These are phyloP conservation scores for Neotropicomus parvogracilis DNA, from an alignment of 1,284 basidiomycete genomes.

Conservation along the genomic window DNA sequence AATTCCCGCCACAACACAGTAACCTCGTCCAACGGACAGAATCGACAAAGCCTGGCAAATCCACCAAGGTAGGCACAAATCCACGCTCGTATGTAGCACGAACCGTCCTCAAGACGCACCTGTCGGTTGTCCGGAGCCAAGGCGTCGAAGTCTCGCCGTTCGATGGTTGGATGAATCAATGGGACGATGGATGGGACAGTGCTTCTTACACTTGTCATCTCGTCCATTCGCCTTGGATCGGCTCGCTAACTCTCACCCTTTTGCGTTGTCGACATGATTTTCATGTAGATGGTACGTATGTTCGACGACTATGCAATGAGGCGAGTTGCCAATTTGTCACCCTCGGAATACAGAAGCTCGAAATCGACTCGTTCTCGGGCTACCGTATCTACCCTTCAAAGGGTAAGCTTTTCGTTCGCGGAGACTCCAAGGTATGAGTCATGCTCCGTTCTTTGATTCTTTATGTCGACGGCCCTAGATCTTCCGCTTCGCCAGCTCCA, in stretches of 20 bases:
- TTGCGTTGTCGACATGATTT: background rate
- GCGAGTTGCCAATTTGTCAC: conserved; percentile 17
- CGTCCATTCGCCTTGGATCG: conserved; percentile 7
- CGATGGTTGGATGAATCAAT: conserved; percentile 42
- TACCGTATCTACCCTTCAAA: conserved; percentile 95
- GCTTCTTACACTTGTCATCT: conserved; percentile 12
- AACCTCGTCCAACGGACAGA: conserved; percentile 16
- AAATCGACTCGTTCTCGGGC: conserved; percentile 95
- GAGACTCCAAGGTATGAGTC: conserved; percentile 87
- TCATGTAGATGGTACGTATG: conserved; percentile 50
- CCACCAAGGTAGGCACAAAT: conserved; percentile 56
- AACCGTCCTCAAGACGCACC: conserved; percentile 4
- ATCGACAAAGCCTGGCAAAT: conserved; percentile 34
- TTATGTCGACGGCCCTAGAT: conserved; percentile 48
- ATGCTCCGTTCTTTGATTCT: background rate
- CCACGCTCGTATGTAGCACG: conserved; percentile 22
- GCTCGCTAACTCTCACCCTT: conserved; percentile 24
- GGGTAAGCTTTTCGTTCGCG: conserved; percentile 94
- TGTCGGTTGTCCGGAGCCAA: conserved; percentile 7
- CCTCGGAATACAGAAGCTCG: conserved; percentile 78
- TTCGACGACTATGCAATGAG: background rate
- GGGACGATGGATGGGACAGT: conserved; percentile 40
- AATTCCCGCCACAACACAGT: conserved; percentile 22
- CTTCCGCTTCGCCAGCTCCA: conserved; percentile 88
- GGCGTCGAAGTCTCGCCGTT: conserved; percentile 25